Conservation (phyloP, 495 filamentous ascomycete genomes). For the Staphylotrichum longicolle region DNA sequence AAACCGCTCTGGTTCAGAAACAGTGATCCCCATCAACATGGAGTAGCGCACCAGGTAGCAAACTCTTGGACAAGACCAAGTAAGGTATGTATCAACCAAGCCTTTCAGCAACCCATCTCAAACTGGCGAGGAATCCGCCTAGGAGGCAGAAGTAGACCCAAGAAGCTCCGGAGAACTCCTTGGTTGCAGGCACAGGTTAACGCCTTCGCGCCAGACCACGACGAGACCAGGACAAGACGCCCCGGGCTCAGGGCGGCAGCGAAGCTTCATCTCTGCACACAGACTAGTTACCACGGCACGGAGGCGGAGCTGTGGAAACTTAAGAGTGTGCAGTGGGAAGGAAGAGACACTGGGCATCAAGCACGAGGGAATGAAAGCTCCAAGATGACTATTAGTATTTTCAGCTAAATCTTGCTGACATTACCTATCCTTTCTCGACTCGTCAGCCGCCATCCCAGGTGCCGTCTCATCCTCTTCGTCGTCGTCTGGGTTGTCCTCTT, state of each 20-base stretch:
- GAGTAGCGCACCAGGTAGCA: too few relatives aligned
- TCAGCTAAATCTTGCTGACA: background rate
- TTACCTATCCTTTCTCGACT: conserved; percentile 29
- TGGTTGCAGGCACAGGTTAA: conserved; percentile 23
- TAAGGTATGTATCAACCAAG: conserved; percentile 25
- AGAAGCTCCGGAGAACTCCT: conserved; percentile 22
- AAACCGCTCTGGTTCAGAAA: too few relatives aligned
- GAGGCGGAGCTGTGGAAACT: conserved; percentile 76
- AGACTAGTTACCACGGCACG: conserved; percentile 91
- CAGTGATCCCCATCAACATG: too few relatives aligned
- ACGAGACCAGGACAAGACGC: conserved; percentile 44
- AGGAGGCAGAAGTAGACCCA: conserved; percentile 19
- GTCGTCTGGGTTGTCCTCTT: conserved; percentile 68
- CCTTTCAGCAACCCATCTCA: conserved; percentile 21
- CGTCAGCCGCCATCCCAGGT: conserved; percentile 11
- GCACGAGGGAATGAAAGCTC: background rate
- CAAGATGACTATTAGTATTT: conserved; percentile 10
- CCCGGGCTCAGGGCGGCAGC: conserved; percentile 34
- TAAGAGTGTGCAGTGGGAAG: conserved; percentile 72
- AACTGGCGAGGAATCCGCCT: conserved; percentile 8
- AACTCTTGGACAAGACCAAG: background rate
- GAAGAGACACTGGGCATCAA: background rate
- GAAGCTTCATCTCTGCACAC: conserved; percentile 77
- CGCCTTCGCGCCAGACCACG: conserved; percentile 24
- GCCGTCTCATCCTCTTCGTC: conserved; percentile 49